Evolutionary conservation across 352 stramenopile genomes (phyloP), one percentile per base, ranked within the genome.

Genomic region (Phytopythium ostracodes): DNA sequence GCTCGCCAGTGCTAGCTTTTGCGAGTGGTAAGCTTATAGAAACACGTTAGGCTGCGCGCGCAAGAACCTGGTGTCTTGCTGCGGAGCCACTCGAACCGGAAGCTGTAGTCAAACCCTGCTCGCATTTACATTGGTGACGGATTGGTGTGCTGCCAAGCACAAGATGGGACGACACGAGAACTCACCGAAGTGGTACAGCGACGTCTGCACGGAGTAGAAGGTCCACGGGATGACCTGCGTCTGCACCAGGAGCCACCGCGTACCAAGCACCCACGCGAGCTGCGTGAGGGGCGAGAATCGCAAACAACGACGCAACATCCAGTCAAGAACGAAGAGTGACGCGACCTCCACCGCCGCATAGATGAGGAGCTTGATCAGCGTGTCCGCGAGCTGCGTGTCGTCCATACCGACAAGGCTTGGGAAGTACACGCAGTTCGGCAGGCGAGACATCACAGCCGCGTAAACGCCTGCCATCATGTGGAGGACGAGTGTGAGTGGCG

Each of bases 351-450:
- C 24, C 10, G 35, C 15, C 1, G 65, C 60, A 31, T 76, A 71
- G 0, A 73, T 20, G 6, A 38, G 31, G 6, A 76, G 31, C 53
- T 46, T 73, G 14, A 12, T 12, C 15, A 68, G 49, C 15, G 29
- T 55, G n/a, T 29, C 1, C 56, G 54, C 56, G 2, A 80, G 33
- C 8, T 57, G 40, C 22, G 56, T 31, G 8, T 56, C 25, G 10
- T 40, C 63, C 8, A 66, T 55, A 56, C 33, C 42, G 4, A 54
- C 44, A 5, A 84, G 56, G 18, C 77, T 64, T 17, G 68, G 63
- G 29, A 75, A 77, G 62, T 65, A 77, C 42, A 22, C 59, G 12
- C 64, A 56, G 22, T 77, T 80, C 0, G 70, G 70, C 1, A 75
- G 36, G 42, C 73, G 50, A 24, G 49, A 24, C 14, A 33, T 33